Evolutionary conservation across 2,329 filamentous ascomycete genomes (phyloP), one percentile per base, ranked within the genome.

Genomic region (Fusarium pseudograminearum): DNA sequence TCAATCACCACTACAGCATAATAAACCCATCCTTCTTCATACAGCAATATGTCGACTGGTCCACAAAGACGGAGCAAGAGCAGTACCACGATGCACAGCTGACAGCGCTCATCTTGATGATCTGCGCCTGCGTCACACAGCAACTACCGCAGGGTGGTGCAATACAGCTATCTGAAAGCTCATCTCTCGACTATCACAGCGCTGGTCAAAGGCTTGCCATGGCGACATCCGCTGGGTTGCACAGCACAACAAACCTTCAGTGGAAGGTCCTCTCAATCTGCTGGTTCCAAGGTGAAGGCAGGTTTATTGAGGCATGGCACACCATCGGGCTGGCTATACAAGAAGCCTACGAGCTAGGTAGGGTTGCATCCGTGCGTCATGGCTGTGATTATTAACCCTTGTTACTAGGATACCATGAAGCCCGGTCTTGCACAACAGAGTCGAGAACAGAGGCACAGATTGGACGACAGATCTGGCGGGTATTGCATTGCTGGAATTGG

Each of bases 1-100:
- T 65, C n/a, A 65, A 65, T 1, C 61, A 65, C 11, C 61, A 65
- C 10, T 58, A 65, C 12, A 65, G 57, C 14, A 59, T 65, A n/a
- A 52, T 65, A 7, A 36, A 62, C 7, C 24, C 61, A 8, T 8
- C 61, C 2, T 8, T 16, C 6, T 65, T 65, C 1, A 65, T 65
- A 16, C 46, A 41, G 1, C 60, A 65, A 22, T 65, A 65, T 20
- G 9, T 65, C 3, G 10, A 14, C 16, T 65, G 61, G 61, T 59
- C 61, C 3, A 20, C 24, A 16, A 1, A 36, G 20, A 24, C 22
- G 24, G 46, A 20, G 4, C 53, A 41, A 4, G 45, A 8, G 41
- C 45, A 36, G 14, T 30, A 16, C 4, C 52, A 51, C 6, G 61
- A 65, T 20, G 16, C 63, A 8, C 60, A 65, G 12, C 26, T 65